Evolutionary conservation across 1,139 yeast genomes (phyloP).

Genomic region (Saccharomyces hybrid): DNA sequence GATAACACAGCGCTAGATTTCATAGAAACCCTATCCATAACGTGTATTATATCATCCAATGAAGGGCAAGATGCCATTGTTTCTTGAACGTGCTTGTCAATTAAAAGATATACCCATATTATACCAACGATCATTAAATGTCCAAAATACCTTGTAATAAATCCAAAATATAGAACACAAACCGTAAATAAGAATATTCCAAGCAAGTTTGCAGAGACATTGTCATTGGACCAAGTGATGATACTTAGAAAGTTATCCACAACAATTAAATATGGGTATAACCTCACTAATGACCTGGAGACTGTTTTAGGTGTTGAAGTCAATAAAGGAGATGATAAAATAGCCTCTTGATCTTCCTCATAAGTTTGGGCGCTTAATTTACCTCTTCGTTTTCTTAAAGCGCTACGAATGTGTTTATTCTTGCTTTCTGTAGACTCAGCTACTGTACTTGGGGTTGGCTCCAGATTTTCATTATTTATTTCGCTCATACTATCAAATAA

Average conservation of each 20-base stretch:
- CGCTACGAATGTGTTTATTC: constrained; percentile 19
- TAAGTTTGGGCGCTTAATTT: constrained; percentile 6
- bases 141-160: constrained; percentile 67
- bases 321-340: constrained; percentile 52
- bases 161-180: constrained; percentile 68
- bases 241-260: constrained; percentile 64
- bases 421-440: not conserved
- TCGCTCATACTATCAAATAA: constrained; percentile 2
- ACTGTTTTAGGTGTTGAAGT: constrained; percentile 89
- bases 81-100: constrained; percentile 44
- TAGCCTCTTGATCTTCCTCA: constrained; percentile 13
- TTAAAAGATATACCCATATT: constrained; percentile 57
- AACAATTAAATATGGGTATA: constrained; percentile 78
- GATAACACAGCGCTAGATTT: constrained; percentile 69
- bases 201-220: constrained; percentile 65
- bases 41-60: constrained; percentile 78
- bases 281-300: constrained; percentile 69
- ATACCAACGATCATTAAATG: constrained; percentile 67
- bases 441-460: constrained; percentile 5
- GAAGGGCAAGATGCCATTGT: constrained; percentile 70
- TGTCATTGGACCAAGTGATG: constrained; percentile 87
- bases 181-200: constrained; percentile 51
- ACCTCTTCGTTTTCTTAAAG: constrained; percentile 18
- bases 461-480: constrained; percentile 1
- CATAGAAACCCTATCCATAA: constrained; percentile 65